Evolutionary conservation across 805 yeast species (phyloP), one percentile per base, ranked within the genome.

Genomic region (Ogataea pignaliae): DNA sequence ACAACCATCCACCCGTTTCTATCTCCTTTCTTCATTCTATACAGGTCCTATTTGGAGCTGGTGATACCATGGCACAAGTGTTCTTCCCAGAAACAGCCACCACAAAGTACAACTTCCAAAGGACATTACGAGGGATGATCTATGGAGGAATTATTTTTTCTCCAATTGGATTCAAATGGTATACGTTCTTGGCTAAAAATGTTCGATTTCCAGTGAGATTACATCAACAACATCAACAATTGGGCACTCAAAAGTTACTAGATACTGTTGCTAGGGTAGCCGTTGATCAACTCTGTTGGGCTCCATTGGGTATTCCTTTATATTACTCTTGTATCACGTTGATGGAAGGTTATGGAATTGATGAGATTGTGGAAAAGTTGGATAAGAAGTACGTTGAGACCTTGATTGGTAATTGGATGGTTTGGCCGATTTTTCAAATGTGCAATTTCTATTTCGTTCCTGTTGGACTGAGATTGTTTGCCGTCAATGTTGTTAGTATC

Each of bases 361-460:
- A 60, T 0, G 69, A 68, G 17, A 68, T 81, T 13, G 57, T 61
- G 41, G 39, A 51, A 5, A 81, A 76, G 50, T 54, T 83, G 18
- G 38, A 64, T 2, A 64, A 69, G 13, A 78, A 81, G 46, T 79
- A 79, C 78, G 66, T 80, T 81, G 72, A 75, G 3, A 89, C 96
- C 0, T 64, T 90, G 35, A 60, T 70, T 30, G 72, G 85, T 14
- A 90, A 89, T 61, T 88, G 95, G 90, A 58, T 72, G 41, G 84
- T 91, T 11, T 93, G 98, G 99, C 98, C 98, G 0, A 64, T 78
- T 0, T 85, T 93, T 50, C 98, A 93, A 65, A 56, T 81, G 43
- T 50, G 83, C 48, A 93, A 91, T 65, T 88, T 91, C 57, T 73
- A 81, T 37, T 55, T 86, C 8, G 75, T 88, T 2, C 97, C 97